phyloP scores from a whole-genome alignment of 169 alveolate genomes.

The Hammondia hammondi region DNA sequence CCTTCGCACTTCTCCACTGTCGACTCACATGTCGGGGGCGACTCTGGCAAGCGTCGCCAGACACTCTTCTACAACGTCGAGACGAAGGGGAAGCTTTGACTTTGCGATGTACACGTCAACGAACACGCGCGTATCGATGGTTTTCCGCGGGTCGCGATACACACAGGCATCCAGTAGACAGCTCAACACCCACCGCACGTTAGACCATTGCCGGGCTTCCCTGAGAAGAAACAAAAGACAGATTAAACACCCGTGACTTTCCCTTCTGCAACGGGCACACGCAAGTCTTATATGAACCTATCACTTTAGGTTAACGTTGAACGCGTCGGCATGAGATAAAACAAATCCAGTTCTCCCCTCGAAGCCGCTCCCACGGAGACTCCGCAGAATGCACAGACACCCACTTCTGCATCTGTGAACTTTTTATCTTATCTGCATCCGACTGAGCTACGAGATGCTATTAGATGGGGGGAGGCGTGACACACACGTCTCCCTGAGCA shows the following conservation, averaged over 20 bases:
- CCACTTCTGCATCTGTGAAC: too few species aligned
- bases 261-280: too few species aligned
- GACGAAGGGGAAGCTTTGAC: slow-evolving; percentile 1
- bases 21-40: slow-evolving; percentile 1
- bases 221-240: neutral
- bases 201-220: neutral
- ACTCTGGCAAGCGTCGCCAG: neutral
- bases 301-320: neutral
- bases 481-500: too few species aligned
- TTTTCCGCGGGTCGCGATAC: slow-evolving; percentile 32
- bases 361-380: too few species aligned
- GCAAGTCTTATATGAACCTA: neutral
- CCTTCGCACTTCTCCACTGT: neutral
- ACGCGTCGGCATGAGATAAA: too few species aligned
- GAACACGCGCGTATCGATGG: slow-evolving; percentile 6
- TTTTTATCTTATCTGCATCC: too few species aligned
- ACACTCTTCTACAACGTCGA: slow-evolving; percentile 25
- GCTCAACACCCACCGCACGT: slow-evolving; percentile 37
- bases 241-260: too few species aligned
- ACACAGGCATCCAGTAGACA: slow-evolving; percentile 41
- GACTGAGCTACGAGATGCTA: too few species aligned
- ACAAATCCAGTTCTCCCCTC: too few species aligned
- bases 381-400: too few species aligned
- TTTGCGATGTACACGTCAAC: neutral
- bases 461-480: too few species aligned